Percentiles rank a stretch among this genome's conserved stretches.
These are phyloP conservation scores for Cutaneotrichosporon sp. DNA, from an alignment of 1,284 basidiomycete species.

Conservation along the genomic window DNA sequence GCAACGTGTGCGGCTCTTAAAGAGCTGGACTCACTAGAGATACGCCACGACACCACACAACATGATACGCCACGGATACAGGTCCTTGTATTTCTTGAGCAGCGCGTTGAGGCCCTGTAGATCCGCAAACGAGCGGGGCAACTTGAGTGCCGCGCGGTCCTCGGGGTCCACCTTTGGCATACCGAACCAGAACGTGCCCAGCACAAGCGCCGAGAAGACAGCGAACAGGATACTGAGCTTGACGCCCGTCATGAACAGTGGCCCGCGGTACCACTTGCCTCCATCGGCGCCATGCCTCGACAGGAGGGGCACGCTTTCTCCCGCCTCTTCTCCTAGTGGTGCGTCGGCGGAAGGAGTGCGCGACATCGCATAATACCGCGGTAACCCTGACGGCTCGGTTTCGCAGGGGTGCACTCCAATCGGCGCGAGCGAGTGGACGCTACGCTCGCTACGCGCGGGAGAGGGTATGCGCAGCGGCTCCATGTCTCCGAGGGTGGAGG, in stretches of 20 bases:
- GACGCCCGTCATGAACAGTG: constrained; percentile 72
- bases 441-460: not conserved
- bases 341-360: constrained; percentile 7
- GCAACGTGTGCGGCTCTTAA: constrained; percentile 35
- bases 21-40: constrained; percentile 67
- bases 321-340: not conserved
- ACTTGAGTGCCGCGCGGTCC: constrained; percentile 69
- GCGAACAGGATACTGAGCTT: constrained; percentile 78
- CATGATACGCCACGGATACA: constrained; percentile 75
- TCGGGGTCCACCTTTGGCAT: constrained; percentile 71
- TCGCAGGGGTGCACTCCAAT: constrained; percentile 19
- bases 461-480: not conserved
- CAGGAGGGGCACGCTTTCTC: constrained; percentile 11
- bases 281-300: constrained; percentile 6
- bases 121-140: constrained; percentile 79
- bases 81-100: constrained; percentile 82
- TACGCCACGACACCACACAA: constrained; percentile 83
- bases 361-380: constrained; percentile 2
- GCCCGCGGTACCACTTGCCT: constrained; percentile 50
- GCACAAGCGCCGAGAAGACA: constrained; percentile 66
- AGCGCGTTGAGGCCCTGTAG: constrained; percentile 75
- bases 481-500: not conserved
- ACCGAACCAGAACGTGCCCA: constrained; percentile 72
- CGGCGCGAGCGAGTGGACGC: constrained; percentile 10
- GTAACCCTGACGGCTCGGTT: constrained; percentile 1